These are phyloP conservation scores for Pleurotus salmoneostramineus DNA, from an alignment of 768 basidiomycete genomes.

Conservation along the genomic window DNA sequence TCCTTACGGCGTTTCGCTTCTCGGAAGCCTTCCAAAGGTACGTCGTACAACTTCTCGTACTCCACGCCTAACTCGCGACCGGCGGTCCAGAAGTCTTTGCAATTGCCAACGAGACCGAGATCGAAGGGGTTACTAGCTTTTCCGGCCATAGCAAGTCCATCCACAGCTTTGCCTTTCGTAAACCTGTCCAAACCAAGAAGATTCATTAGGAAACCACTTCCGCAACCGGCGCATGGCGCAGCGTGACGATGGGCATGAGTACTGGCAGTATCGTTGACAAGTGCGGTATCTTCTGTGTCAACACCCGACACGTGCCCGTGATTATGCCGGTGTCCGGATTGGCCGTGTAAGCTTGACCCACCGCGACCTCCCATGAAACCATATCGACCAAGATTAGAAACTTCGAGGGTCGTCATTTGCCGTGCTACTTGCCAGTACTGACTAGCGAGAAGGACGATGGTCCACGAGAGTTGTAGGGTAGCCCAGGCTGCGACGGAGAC, in stretches of 20 bases:
- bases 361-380: slow-evolving; percentile 97
- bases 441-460: slow-evolving; percentile 75
- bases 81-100: slow-evolving; percentile 91
- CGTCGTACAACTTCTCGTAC: slow-evolving; percentile 86
- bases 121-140: slow-evolving; percentile 92
- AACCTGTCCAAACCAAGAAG: slow-evolving; percentile 93
- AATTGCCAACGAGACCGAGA: slow-evolving; percentile 71
- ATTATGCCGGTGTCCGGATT: slow-evolving; percentile 76
- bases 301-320: slow-evolving; percentile 31
- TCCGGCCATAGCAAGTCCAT: slow-evolving; percentile 75
- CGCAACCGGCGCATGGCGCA: slow-evolving; percentile 37
- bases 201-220: slow-evolving; percentile 77
- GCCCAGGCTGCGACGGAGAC: slow-evolving; percentile 81
- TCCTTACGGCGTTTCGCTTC: slow-evolving; percentile 64
- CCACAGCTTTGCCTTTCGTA: slow-evolving; percentile 85
- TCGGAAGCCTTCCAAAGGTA: slow-evolving; percentile 80
- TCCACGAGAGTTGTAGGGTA: slow-evolving; percentile 95
- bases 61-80: slow-evolving; percentile 86
- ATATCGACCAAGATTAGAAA: slow-evolving; percentile 90
- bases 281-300: slow-evolving; percentile 43
- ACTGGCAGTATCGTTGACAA: slow-evolving; percentile 27
- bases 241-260: slow-evolving; percentile 45
- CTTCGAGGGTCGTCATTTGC: slow-evolving; percentile 96
- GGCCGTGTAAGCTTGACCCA: slow-evolving; percentile 58
- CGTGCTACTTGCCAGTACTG: slow-evolving; percentile 91